A percentile compares a stretch with the other conserved stretches of the same genome.
Evolutionary conservation across 1,284 basidiomycete species (phyloP).

Genomic region (Ceratobasidium sp.): DNA sequence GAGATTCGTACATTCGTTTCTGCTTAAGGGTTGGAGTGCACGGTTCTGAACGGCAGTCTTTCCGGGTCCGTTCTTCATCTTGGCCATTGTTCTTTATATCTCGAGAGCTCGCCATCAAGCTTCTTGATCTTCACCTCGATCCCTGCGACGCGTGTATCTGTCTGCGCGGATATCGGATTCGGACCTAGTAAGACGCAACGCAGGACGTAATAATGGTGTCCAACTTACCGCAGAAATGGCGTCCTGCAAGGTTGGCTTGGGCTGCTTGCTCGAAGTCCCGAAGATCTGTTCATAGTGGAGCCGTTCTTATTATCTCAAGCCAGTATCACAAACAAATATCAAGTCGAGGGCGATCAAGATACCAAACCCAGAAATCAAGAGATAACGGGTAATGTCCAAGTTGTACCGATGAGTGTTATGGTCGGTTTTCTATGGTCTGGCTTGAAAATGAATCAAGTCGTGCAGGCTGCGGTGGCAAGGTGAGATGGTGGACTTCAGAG

Average conservation of each 20-base stretch:
- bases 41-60: constrained; percentile 96
- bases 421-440: background rate
- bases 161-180: constrained; percentile 56
- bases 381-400: background rate
- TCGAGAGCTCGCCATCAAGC: constrained; percentile 88
- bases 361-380: background rate
- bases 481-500: constrained; percentile 6
- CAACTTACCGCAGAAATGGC: constrained; percentile 80
- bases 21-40: constrained; percentile 95
- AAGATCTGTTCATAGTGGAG: constrained; percentile 62
- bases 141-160: constrained; percentile 85
- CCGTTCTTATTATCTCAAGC: constrained; percentile 8
- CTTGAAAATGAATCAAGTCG: background rate
- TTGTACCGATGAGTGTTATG: background rate
- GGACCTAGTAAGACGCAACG: constrained; percentile 34
- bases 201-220: constrained; percentile 21
- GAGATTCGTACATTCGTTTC: constrained; percentile 94
- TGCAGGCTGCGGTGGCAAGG: constrained; percentile 23
- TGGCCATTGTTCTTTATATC: constrained; percentile 98
- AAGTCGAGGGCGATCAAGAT: background rate
- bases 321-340: constrained; percentile 8
- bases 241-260: constrained; percentile 86
- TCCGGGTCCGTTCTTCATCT: constrained; percentile 91
- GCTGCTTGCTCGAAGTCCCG: constrained; percentile 72
- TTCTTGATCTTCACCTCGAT: constrained; percentile 98